phyloP scores from a whole-genome alignment of 495 filamentous ascomycete genomes.

The Staphylotrichum tortipilum region DNA sequence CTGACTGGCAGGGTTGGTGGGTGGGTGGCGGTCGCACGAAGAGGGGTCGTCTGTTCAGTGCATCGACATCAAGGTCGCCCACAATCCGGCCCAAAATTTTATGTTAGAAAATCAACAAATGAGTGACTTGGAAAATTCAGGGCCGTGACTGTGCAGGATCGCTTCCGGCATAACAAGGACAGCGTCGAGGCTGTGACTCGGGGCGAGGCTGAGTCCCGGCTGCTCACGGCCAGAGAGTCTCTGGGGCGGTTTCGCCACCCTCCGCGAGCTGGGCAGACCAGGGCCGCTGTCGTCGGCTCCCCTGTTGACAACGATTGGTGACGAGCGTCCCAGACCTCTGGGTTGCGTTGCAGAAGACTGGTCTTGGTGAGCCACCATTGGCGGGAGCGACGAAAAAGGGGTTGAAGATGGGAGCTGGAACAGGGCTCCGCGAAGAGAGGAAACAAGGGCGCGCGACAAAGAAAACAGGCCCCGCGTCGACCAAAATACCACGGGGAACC shows the following conservation, averaged over 20 bases:
- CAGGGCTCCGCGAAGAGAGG: background rate
- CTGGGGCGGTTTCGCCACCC: slow-evolving; percentile 15
- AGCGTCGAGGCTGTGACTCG: slow-evolving; percentile 7
- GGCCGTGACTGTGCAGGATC: background rate
- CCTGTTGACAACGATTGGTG: slow-evolving; percentile 11
- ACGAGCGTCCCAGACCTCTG: background rate
- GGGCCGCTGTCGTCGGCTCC: background rate
- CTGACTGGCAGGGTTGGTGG: slow-evolving; percentile 10
- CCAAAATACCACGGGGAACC: background rate
- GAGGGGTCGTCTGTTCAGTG: background rate
- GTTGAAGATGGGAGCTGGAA: slow-evolving; percentile 1
- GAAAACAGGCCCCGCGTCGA: slow-evolving; percentile 1
- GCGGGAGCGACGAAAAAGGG: background rate
- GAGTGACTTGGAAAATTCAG: background rate
- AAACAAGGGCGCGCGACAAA: slow-evolving; percentile 4
- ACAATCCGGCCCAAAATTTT: background rate
- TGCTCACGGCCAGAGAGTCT: slow-evolving; percentile 17
- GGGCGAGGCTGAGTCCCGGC: slow-evolving; percentile 17
- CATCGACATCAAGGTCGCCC: background rate
- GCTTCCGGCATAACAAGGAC: background rate
- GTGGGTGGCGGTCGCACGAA: slow-evolving; percentile 2
- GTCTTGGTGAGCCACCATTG: background rate
- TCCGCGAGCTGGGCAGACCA: slow-evolving; percentile 5
- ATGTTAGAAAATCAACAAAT: background rate
- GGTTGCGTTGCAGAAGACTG: slow-evolving; percentile 6